Base-by-base conservation (phyloP, 257 asterid species). In the Solanum verrucosum region DNA sequence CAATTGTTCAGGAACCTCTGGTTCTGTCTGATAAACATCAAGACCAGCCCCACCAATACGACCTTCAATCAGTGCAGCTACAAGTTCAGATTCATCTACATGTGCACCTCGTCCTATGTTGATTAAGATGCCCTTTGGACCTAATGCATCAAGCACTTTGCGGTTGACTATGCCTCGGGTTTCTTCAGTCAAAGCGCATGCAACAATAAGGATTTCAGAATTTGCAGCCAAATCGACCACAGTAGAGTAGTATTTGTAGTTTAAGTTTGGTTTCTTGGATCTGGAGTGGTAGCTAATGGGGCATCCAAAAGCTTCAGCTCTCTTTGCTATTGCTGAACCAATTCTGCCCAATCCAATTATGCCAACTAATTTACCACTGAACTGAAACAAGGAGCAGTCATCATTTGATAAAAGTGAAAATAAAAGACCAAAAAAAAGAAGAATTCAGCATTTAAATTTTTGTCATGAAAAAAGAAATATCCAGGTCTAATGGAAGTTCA, bases 11-110 rank as follows among this genome's bases (percentile, higher is more conserved):
- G 95, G 93, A 31, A 93, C 96, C 6, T 93, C 83, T 40, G 99
- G 99, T 68, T 95, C 99, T 5, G 90, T 92, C 90, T 96, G 96
- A 56, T 90, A 93, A 40, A 96, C 99, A 84, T 96, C 98, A 37
- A 96, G 96, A 44, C 99, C 99, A 35, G 98, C 99, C 37, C 98
- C 98, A n/a, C 91, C 98, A 21, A 95, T 78, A 59, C 97, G 92
- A 52, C 98, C 98, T 75, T 96, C 96, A 34, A 83, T 60, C 7
- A 96, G 87, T 12, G 98, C 98, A 42, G 94, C 90, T 10, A 95
- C 91, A 52, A 96, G 93, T 72, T 94, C 98, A 5, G 90, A 8
- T 89, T 96, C 98, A 67, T 94, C 98, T 15, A 96, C 90, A 21
- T 90, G 96, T 2, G 93, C 87, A 27, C 98, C 99, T 31, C 98